phyloP scores from a whole-genome alignment of 768 basidiomycete genomes.

The Suillus spraguei region DNA sequence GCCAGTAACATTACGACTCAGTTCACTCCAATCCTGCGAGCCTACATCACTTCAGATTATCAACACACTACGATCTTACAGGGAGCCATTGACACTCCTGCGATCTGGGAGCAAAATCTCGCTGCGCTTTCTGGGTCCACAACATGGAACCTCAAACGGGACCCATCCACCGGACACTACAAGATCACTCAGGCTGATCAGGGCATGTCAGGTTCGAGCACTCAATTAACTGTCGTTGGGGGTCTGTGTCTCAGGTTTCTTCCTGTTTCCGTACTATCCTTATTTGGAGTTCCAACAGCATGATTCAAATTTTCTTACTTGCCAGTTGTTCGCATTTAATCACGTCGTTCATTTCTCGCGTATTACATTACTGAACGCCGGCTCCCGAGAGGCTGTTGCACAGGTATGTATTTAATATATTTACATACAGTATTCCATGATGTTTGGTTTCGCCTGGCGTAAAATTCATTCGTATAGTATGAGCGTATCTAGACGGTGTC shows the following conservation, averaged over 20 bases:
- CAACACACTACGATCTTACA: neutral
- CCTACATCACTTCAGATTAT: constrained; percentile 7
- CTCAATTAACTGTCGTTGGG: neutral
- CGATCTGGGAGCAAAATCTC: constrained; percentile 8
- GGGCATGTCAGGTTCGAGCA: neutral
- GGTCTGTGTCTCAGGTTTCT: neutral
- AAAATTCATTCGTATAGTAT: neutral
- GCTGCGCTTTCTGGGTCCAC: constrained; percentile 1
- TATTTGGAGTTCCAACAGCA: neutral
- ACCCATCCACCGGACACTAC: neutral
- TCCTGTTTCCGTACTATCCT: neutral
- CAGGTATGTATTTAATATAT: neutral
- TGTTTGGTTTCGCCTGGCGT: neutral
- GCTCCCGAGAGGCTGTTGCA: neutral
- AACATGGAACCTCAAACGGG: constrained; percentile 4
- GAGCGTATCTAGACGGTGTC: neutral
- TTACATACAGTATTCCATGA: neutral
- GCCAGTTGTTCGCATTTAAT: neutral
- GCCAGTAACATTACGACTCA: neutral
- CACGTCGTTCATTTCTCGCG: neutral
- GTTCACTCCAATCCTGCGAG: constrained; percentile 1
- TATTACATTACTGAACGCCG: neutral
- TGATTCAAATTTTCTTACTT: neutral
- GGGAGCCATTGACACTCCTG: neutral
- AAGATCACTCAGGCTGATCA: neutral